Base-by-base conservation (phyloP, 78 protist genomes). In the Dictyostelium firmibasis region DNA sequence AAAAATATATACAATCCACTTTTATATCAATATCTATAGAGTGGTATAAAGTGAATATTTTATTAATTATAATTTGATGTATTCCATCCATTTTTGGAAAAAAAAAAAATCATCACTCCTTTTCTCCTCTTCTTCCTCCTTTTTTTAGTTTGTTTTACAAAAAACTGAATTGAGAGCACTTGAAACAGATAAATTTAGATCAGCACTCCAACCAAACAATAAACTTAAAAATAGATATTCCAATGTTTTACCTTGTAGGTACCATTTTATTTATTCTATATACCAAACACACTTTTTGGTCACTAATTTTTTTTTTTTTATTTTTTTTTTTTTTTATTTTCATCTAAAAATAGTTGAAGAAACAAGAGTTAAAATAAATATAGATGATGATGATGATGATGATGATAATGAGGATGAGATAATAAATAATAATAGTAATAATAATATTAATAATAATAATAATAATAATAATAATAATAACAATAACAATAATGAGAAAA, bases 221-320 rank as follows among this genome's bases (percentile, higher is more conserved):
- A 77, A 70, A 70, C 36, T 72, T 27, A 89, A 86, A 82, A 96
- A 96, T 83, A 53, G 96, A 74, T 83, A 92, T 70, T 64, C 81
- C 20, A 96, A 92, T 70, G 94, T 95, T 47, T 47, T 95, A 33
- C 97, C 97, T 8, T 84, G 97, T 94, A 76, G 10, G 97, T 94
- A 23, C 10, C 25, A 4, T 9, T 9, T 47, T 29, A 20, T 53
- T 20, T 4, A 18, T 53, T 50, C 10, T 44, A 13, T 44, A 10
- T 44, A 0, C 16, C 16, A 44, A 44, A 50, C 13, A 23, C 8
- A 43, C 2, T 4, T 16, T 62, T 25, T 0, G 0, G 70, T 62
- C 0, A 84, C n/a, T 60, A 67, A 67, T 20, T 60, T 60, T 60
- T 60, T 67, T 74, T 14, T 74, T 27, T 74, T 20, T 74, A 1